These are phyloP conservation scores for Tricholoma hemisulphureum DNA, from an alignment of 768 basidiomycete species.

Conservation along the genomic window DNA sequence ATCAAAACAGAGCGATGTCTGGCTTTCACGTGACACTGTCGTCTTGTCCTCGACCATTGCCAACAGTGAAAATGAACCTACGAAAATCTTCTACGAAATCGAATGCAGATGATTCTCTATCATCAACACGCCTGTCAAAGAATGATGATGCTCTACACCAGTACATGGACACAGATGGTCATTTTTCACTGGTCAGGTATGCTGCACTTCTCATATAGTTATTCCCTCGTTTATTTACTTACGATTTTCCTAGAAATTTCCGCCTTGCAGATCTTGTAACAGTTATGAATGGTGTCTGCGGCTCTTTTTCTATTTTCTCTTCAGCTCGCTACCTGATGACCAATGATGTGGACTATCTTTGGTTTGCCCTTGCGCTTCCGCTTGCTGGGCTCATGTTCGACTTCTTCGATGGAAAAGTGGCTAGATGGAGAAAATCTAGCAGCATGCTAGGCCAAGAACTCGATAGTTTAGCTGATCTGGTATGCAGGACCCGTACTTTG, in stretches of 20 bases:
- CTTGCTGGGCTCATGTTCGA: constrained; percentile 96
- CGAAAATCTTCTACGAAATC: constrained; percentile 40
- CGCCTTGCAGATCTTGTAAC: constrained; percentile 97
- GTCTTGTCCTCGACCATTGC: constrained; percentile 13
- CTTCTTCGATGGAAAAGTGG: constrained; percentile 96
- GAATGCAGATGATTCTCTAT: constrained; percentile 18
- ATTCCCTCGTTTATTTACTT: constrained; percentile 12
- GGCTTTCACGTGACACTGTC: background rate
- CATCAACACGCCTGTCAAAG: constrained; percentile 20
- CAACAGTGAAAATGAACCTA: constrained; percentile 43
- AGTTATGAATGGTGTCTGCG: constrained; percentile 98
- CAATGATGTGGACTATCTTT: constrained; percentile 75
- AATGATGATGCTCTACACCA: constrained; percentile 60
- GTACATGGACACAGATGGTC: constrained; percentile 87
- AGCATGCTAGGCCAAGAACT: constrained; percentile 97
- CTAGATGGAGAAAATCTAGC: constrained; percentile 92
- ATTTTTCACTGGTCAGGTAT: constrained; percentile 96
- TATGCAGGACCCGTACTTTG: constrained; percentile 36
- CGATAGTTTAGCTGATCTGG: constrained; percentile 94
- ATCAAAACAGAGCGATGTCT: background rate
- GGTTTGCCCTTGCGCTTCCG: constrained; percentile 86
- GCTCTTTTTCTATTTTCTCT: constrained; percentile 91
- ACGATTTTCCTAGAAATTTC: constrained; percentile 69
- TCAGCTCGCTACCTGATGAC: constrained; percentile 86
- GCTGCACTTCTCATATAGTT: constrained; percentile 11